These are phyloP conservation scores for Raffaelea albimanens DNA, from an alignment of 2,329 filamentous ascomycete species.

Conservation along the genomic window DNA sequence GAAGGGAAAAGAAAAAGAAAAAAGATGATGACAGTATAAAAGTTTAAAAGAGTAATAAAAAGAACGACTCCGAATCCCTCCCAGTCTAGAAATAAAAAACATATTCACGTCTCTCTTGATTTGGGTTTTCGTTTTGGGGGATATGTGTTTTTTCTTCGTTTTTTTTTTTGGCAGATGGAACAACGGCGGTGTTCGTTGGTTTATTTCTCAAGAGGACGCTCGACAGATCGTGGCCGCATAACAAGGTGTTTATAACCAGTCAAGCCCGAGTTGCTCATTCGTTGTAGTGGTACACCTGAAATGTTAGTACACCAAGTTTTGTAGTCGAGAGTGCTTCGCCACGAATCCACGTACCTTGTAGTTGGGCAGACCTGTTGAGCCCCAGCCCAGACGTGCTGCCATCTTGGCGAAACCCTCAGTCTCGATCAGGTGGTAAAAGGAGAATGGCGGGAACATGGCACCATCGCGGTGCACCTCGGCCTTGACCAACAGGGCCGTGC, in stretches of 20 bases:
- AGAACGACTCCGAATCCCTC: no score
- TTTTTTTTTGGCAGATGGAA: no score
- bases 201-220: no score
- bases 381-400: slow-evolving; percentile 81
- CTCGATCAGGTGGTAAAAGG: slow-evolving; percentile 95
- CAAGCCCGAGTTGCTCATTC: no score
- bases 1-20: no score
- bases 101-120: no score
- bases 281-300: slow-evolving; percentile 80
- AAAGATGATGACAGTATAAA: background rate
- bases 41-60: no score
- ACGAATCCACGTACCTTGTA: slow-evolving; percentile 73
- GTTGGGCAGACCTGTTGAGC: slow-evolving; percentile 81
- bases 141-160: no score
- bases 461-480: slow-evolving; percentile 95
- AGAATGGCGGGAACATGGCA: slow-evolving; percentile 95
- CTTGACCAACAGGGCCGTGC: slow-evolving; percentile 86
- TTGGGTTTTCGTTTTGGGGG: no score
- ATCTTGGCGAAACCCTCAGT: slow-evolving; percentile 98
- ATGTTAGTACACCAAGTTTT: background rate
- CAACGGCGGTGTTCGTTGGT: no score
- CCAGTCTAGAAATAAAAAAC: background rate
- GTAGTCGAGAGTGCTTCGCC: background rate
- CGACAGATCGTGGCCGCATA: no score
- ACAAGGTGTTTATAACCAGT: no score